A percentile compares a stretch with the other conserved stretches of the same genome.
These are phyloP conservation scores for Trypanosoma avium DNA, from an alignment of 208 protist species.

Conservation along the genomic window DNA sequence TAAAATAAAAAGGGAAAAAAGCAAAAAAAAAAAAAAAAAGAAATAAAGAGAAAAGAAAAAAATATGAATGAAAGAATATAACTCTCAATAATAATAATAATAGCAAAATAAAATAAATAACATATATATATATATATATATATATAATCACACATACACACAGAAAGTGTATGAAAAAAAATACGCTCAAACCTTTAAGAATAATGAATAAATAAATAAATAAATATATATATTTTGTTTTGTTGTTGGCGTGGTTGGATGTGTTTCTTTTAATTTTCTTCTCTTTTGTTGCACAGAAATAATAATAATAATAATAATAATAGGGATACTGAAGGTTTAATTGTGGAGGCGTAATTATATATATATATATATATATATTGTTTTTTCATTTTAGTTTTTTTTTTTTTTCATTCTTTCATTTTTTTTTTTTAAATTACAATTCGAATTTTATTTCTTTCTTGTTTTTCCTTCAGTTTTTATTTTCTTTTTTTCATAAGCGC, in stretches of 20 bases:
- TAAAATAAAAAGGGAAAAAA: constrained; percentile 18
- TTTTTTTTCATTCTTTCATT: neutral
- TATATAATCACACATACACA: neutral
- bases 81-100: neutral
- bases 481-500: too few species aligned
- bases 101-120: neutral
- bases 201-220: constrained; percentile 13
- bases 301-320: too few species aligned
- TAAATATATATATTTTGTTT: too few species aligned
- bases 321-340: too few species aligned
- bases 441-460: too few species aligned
- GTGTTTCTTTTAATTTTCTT: too few species aligned
- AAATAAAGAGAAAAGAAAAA: constrained; percentile 13
- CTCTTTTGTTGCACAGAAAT: too few species aligned
- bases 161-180: neutral
- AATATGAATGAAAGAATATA: neutral
- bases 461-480: too few species aligned
- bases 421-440: neutral
- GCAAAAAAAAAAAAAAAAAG: constrained; percentile 13
- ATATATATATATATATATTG: too few species aligned
- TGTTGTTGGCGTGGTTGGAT: too few species aligned
- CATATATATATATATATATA: neutral
- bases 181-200: neutral
- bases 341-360: too few species aligned
- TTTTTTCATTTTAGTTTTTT: neutral